Percentiles rank a stretch among this genome's conserved stretches.
Evolutionary conservation across 2,329 filamentous ascomycete genomes (phyloP).

Genomic region (Ilyonectria mors-panacis): DNA sequence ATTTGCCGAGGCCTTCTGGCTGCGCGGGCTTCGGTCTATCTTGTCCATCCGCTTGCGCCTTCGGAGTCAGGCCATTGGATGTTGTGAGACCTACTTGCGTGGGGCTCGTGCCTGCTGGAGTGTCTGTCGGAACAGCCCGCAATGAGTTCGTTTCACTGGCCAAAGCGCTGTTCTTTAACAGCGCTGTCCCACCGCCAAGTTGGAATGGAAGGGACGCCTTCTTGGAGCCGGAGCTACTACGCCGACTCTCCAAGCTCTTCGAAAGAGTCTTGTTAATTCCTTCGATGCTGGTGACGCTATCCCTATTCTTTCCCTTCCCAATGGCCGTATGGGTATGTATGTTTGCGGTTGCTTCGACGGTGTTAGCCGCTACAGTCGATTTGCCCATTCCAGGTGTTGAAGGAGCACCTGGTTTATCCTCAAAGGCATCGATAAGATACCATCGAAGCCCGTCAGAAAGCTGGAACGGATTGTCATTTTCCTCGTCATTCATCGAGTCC

Average conservation of each 20-base stretch:
- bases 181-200: conserved; percentile 57
- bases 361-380: conserved; percentile 89
- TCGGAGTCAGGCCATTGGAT: conserved; percentile 40
- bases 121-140: conserved; percentile 63
- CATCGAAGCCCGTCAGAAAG: conserved; percentile 94
- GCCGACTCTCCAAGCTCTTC: conserved; percentile 91
- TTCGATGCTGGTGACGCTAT: conserved; percentile 72
- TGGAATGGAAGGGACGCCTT: conserved; percentile 74
- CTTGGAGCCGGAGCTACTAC: conserved; percentile 89
- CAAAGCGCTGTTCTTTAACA: conserved; percentile 66
- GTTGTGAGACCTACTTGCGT: conserved; percentile 51
- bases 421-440: conserved; percentile 94
- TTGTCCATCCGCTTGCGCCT: conserved; percentile 25
- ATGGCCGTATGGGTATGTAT: conserved; percentile 67
- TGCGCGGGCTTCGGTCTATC: conserved; percentile 35
- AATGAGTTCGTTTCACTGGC: conserved; percentile 73
- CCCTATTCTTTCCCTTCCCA: conserved; percentile 61
- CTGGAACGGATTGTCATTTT: conserved; percentile 97
- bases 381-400: conserved; percentile 94
- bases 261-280: conserved; percentile 84
- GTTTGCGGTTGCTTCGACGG: conserved; percentile 88
- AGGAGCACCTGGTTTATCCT: conserved; percentile 93
- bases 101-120: conserved; percentile 58
- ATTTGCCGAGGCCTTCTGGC: conserved; percentile 39
- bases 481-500: conserved; percentile 71